Percentiles rank a stretch among this genome's conserved stretches.
Evolutionary conservation across 148 eudicot species (phyloP).

Genomic region (Rhododendron vialii): DNA sequence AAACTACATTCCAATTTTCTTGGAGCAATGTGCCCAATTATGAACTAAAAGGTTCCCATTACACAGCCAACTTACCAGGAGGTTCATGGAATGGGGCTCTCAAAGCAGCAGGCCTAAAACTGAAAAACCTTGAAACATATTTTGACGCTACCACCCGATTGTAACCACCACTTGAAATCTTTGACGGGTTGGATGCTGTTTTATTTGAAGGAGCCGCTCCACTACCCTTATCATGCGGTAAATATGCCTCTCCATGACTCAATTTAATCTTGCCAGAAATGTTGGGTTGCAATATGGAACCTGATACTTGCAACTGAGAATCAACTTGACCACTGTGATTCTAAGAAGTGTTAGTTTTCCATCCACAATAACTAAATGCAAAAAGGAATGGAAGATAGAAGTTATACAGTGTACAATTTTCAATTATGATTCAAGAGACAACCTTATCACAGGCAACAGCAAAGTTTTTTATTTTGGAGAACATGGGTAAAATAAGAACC

Average conservation of each 20-base stretch:
- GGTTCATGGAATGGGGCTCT: slow-evolving; percentile 43
- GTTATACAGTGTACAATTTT: not conserved
- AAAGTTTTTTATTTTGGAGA: slow-evolving; percentile 1
- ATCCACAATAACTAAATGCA: not conserved
- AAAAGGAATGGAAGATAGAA: not conserved
- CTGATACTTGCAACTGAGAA: slow-evolving; percentile 83
- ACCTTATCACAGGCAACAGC: not conserved
- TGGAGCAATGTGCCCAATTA: not conserved
- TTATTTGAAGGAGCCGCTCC: slow-evolving; percentile 78
- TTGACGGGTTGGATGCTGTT: slow-evolving; percentile 57
- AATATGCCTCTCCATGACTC: slow-evolving; percentile 93
- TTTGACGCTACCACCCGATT: slow-evolving; percentile 85
- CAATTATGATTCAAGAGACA: not conserved
- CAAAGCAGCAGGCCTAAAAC: slow-evolving; percentile 65
- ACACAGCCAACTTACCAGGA: slow-evolving; percentile 46
- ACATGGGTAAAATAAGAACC: not conserved
- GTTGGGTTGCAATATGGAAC: slow-evolving; percentile 94
- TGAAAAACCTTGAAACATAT: slow-evolving; percentile 88
- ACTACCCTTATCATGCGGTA: slow-evolving; percentile 96
- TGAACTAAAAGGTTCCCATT: not conserved
- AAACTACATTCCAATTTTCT: not conserved
- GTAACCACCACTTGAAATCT: slow-evolving; percentile 53
- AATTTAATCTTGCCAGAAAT: slow-evolving; percentile 92
- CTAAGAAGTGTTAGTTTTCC: slow-evolving; percentile 24
- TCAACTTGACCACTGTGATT: slow-evolving; percentile 93